phyloP scores from a whole-genome alignment of 768 basidiomycete species.

The Russula griseocarnosa region DNA sequence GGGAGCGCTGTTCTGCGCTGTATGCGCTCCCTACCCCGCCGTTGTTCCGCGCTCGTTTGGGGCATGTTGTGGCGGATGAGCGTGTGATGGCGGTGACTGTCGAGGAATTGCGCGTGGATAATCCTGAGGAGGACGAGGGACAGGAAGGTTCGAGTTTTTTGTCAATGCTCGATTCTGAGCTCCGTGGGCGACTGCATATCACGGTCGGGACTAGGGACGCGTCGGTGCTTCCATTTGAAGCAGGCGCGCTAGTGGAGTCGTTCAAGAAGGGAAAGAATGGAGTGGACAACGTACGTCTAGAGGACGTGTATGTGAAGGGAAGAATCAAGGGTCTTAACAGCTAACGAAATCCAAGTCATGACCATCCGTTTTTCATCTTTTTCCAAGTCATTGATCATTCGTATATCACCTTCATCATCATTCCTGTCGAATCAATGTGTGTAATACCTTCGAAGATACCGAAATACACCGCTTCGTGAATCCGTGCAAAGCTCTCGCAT shows the following conservation, averaged over 20 bases:
- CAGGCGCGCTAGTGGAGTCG: conserved; percentile 54
- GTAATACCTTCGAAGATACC: not conserved
- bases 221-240: conserved; percentile 62
- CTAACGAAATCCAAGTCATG: not conserved
- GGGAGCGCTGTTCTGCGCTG: conserved; percentile 50
- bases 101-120: conserved; percentile 47
- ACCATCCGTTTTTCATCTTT: not conserved
- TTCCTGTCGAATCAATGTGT: too few relatives aligned
- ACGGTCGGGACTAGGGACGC: conserved; percentile 72
- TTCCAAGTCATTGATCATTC: not conserved
- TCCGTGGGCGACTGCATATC: conserved; percentile 64
- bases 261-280: conserved; percentile 43
- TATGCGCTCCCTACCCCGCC: conserved; percentile 41
- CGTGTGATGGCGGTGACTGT: conserved; percentile 79
- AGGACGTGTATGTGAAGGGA: conserved; percentile 33
- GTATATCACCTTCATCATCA: too few relatives aligned
- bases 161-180: conserved; percentile 42
- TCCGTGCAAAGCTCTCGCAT: too few relatives aligned
- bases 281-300: conserved; percentile 34
- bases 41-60: conserved; percentile 57
- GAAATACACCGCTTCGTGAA: too few relatives aligned
- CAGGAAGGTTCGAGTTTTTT: conserved; percentile 48
- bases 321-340: conserved; percentile 33
- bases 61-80: conserved; percentile 66
- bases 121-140: conserved; percentile 33